Evolutionary conservation across 2,329 filamentous ascomycete genomes (phyloP).

Genomic region (Annulohypoxylon truncatum): DNA sequence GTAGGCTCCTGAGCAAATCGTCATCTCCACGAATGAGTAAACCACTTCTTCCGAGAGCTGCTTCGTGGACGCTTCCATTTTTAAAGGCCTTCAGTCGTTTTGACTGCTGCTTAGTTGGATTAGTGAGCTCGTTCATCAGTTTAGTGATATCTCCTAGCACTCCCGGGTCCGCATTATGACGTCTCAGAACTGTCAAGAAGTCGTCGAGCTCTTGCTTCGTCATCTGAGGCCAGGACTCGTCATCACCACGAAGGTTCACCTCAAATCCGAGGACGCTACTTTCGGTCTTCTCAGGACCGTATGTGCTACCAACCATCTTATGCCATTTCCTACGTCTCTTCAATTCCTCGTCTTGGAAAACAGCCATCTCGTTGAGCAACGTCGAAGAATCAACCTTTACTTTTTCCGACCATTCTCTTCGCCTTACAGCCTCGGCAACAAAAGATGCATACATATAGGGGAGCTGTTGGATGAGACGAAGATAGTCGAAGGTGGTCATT

Average conservation of each 20-base stretch:
- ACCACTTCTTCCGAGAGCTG: conserved; percentile 86
- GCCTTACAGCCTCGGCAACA: conserved; percentile 83
- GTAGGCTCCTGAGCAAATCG: conserved; percentile 80
- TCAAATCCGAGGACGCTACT: conserved; percentile 81
- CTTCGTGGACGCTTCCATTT: conserved; percentile 93
- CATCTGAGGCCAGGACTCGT: conserved; percentile 82
- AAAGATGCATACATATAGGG: conserved; percentile 93
- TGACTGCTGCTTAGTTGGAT: conserved; percentile 85
- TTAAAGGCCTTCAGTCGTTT: conserved; percentile 94
- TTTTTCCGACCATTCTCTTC: conserved; percentile 92
- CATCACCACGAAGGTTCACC: conserved; percentile 84
- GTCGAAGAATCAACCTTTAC: conserved; percentile 88
- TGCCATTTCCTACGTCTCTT: conserved; percentile 91
- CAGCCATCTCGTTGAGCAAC: conserved; percentile 90
- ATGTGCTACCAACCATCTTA: conserved; percentile 81
- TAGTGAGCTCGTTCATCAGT: conserved; percentile 81
- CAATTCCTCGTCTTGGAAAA: conserved; percentile 92
- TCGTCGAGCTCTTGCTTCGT: conserved; percentile 80
- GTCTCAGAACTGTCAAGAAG: conserved; percentile 75
- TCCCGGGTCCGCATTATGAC: conserved; percentile 72
- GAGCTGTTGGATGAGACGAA: conserved; percentile 83
- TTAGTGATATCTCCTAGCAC: conserved; percentile 79
- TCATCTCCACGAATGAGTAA: conserved; percentile 88
- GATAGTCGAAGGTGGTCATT: conserved; percentile 81
- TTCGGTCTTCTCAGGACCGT: conserved; percentile 74